phyloP scores from a whole-genome alignment of 371 early-diverging fungal genomes.

The Mortierella sp. region DNA sequence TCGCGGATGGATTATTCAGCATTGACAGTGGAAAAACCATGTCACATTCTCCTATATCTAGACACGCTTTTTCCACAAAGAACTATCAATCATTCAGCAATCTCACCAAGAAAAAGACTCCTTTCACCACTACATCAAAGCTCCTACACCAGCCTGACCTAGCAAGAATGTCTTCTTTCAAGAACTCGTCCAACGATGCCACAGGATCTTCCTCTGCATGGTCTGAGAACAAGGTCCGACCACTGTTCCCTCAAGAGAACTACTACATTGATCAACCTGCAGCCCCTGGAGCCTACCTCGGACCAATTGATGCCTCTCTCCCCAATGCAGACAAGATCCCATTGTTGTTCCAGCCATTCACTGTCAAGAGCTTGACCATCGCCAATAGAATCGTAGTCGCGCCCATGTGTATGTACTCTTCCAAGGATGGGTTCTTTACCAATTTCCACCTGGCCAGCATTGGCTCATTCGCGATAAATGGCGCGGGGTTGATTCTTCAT shows the following conservation, averaged over 20 bases:
- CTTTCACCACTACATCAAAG: too few relatives aligned
- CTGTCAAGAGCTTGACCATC: constrained; percentile 67
- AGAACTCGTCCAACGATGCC: too few relatives aligned
- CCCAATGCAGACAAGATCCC: constrained; percentile 41
- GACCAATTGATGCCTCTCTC: constrained; percentile 37
- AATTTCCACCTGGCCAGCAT: constrained; percentile 80
- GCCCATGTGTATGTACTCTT: constrained; percentile 85
- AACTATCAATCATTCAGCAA: too few relatives aligned
- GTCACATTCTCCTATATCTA: too few relatives aligned
- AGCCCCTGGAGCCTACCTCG: constrained; percentile 38
- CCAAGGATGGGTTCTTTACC: constrained; percentile 65
- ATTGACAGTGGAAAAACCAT: too few relatives aligned
- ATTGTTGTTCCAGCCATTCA: constrained; percentile 75
- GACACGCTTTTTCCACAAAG: too few relatives aligned
- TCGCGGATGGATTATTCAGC: too few relatives aligned
- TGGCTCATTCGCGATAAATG: constrained; percentile 60
- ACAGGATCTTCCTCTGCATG: constrained; percentile 14
- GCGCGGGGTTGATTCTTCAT: too few relatives aligned
- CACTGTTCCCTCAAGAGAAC: constrained; percentile 35
- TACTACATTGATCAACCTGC: constrained; percentile 33
- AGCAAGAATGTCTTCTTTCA: too few relatives aligned
- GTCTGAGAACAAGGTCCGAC: constrained; percentile 15
- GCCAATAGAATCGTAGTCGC: constrained; percentile 84
- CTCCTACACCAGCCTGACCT: too few relatives aligned
- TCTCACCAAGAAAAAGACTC: too few relatives aligned